Conservation (phyloP, 2,329 filamentous ascomycete genomes). For the Didymella exigua region DNA sequence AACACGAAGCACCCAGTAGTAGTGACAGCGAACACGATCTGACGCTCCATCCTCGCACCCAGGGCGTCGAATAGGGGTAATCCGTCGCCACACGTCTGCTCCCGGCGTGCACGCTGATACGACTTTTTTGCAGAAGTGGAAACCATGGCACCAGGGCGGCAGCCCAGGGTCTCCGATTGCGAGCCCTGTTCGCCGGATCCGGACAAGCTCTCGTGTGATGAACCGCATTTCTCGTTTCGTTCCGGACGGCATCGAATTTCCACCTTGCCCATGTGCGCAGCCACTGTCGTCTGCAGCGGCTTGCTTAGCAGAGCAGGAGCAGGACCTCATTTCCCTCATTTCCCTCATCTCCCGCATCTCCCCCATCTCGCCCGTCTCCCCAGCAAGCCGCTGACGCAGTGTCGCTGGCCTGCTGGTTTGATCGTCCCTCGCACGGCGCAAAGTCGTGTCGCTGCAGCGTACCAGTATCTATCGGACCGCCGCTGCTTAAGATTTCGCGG, state of each 20-base stretch:
- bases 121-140: not conserved
- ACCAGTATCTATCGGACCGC: slow-evolving; percentile 13
- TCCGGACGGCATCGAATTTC: slow-evolving; percentile 14
- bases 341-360: too few species aligned
- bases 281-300: not conserved
- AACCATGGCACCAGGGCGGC: not conserved
- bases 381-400: slow-evolving; percentile 4
- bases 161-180: slow-evolving; percentile 2
- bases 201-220: slow-evolving; percentile 5
- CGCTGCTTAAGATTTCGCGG: not conserved
- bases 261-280: not conserved
- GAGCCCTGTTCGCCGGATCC: not conserved
- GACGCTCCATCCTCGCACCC: not conserved
- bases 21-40: slow-evolving; percentile 8
- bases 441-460: slow-evolving; percentile 1
- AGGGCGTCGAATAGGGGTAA: slow-evolving; percentile 18
- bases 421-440: slow-evolving; percentile 20
- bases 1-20: too few species aligned
- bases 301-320: too few species aligned
- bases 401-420: slow-evolving; percentile 19
- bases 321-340: slow-evolving; percentile 1
- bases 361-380: too few species aligned
- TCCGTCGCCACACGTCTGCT: slow-evolving; percentile 10
- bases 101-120: slow-evolving; percentile 8
- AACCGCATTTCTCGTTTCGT: slow-evolving; percentile 9